Base-by-base conservation (phyloP, 1,284 basidiomycete genomes). In the Ustilago shanxiensis region DNA sequence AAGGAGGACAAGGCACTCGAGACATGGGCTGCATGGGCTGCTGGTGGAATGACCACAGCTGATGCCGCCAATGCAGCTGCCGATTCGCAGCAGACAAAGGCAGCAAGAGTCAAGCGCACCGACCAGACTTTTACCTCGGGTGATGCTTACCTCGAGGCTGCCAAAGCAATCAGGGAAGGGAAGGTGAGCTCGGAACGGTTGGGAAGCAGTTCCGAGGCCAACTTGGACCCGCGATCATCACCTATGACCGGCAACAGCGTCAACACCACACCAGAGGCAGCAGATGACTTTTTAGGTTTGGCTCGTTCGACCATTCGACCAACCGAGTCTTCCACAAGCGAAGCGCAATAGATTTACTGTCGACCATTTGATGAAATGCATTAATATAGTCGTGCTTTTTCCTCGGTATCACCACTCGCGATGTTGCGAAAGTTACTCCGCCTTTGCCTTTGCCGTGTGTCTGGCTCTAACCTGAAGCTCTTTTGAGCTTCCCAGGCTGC, bases 1-100 rank as follows among this genome's bases (percentile, higher is more conserved):
- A 81, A 81, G 66, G 82, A 83, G 65, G 67, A 72, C 26, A 73
- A 72, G 49, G 79, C 76, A 53, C 72, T 83, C 51, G 76, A 66
- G 56, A 65, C 77, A 39, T 81, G 82, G 77, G 81, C 80, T n/a
- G 73, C 50, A 10, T 72, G 72, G 60, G 66, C 72, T 33, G 56
- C 68, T 10, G 71, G 65, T n/a, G 68, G 65, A 26, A 41, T 56
- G 45, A 33, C 35, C 10, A 37, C 28, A 2, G 52, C 35, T 10
- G 70, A 66, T 44, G 57, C 60, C 4, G 50, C 59, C 22, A 64
- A 26, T 20, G 63, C 60, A 9, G 57, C 60, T 4, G 60, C 60
- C 18, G 67, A 73, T 33, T 60, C 51, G 47, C 66, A 62, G 57
- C 74, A 66, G 53, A 56, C 65, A 18, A 78, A 77, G 55, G 75